Evolutionary conservation across 148 eudicot species (phyloP).

Genomic region (Gaultheria prostrata): DNA sequence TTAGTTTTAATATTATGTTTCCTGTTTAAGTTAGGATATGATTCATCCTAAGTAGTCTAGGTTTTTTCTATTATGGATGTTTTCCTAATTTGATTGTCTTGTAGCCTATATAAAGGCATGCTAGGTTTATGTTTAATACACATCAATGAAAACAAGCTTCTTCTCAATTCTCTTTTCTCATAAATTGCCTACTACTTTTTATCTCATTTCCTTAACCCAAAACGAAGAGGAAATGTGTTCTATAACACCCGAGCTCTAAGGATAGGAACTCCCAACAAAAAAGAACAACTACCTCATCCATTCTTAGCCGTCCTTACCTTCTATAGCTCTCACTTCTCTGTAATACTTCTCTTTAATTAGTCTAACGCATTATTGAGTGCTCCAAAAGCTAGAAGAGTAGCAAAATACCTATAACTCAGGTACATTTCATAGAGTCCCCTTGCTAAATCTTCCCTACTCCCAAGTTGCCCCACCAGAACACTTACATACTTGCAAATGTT

Average conservation of each 20-base stretch:
- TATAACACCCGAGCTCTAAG: neutral
- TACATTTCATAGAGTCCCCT: neutral
- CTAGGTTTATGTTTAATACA: too few relatives aligned
- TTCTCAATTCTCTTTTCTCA: too few relatives aligned
- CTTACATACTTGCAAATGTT: neutral
- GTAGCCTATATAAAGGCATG: too few relatives aligned
- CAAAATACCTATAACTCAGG: neutral
- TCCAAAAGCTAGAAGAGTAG: neutral
- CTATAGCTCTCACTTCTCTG: neutral
- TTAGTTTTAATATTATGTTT: too few relatives aligned
- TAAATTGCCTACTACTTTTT: neutral
- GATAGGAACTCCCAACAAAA: neutral
- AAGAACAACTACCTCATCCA: neutral
- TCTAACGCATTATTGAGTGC: neutral
- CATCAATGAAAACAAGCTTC: too few relatives aligned
- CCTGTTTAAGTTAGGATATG: too few relatives aligned
- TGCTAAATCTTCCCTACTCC: constrained; percentile 20
- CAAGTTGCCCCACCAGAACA: neutral
- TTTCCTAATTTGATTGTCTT: too few relatives aligned
- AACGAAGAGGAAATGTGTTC: neutral
- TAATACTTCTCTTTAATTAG: neutral
- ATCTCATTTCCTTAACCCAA: neutral
- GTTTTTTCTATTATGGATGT: too few relatives aligned
- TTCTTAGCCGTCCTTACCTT: constrained; percentile 13
- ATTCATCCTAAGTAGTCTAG: too few relatives aligned